Conservation (phyloP, 2,329 filamentous ascomycete species). For the Beauveria sp. region DNA sequence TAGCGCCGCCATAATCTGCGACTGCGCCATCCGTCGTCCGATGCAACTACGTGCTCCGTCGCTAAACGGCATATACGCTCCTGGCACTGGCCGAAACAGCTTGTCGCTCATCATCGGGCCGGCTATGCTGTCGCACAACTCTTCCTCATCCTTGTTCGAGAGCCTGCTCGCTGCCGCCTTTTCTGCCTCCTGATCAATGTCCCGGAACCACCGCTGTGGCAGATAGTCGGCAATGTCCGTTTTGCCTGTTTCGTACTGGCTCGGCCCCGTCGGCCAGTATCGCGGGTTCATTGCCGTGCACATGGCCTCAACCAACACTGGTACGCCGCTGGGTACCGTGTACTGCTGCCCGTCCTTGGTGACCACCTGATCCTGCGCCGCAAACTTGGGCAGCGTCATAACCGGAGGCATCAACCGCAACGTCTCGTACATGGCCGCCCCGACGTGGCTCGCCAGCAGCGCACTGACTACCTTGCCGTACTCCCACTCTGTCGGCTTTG, state of each 20-base stretch:
- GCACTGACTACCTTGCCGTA: constrained; percentile 61
- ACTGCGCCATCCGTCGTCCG: constrained; percentile 51
- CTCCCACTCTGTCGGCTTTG: constrained; percentile 56
- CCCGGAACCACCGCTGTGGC: constrained; percentile 64
- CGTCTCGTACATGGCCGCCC: constrained; percentile 71
- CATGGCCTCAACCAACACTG: constrained; percentile 49
- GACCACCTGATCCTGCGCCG: constrained; percentile 46
- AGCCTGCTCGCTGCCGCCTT: constrained; percentile 11
- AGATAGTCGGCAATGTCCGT: constrained; percentile 61
- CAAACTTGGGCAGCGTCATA: constrained; percentile 61
- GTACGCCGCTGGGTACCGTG: constrained; percentile 47
- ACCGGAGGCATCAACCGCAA: constrained; percentile 67
- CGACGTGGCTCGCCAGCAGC: constrained; percentile 62
- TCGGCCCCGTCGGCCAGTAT: constrained; percentile 57
- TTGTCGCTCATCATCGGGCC: constrained; percentile 54
- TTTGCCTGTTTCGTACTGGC: constrained; percentile 31
- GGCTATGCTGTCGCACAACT: constrained; percentile 47
- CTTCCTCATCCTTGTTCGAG: constrained; percentile 31
- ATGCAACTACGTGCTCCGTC: constrained; percentile 51
- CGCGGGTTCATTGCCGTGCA: constrained; percentile 60
- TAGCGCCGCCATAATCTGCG: constrained; percentile 49
- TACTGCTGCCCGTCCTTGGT: constrained; percentile 50
- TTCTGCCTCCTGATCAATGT: constrained; percentile 18
- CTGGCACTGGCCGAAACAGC: constrained; percentile 52
- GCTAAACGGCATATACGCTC: constrained; percentile 51